Percentiles rank a stretch among this genome's conserved stretches.
Conservation (phyloP, 495 filamentous ascomycete species). For the Hypoxylon trugodes region DNA sequence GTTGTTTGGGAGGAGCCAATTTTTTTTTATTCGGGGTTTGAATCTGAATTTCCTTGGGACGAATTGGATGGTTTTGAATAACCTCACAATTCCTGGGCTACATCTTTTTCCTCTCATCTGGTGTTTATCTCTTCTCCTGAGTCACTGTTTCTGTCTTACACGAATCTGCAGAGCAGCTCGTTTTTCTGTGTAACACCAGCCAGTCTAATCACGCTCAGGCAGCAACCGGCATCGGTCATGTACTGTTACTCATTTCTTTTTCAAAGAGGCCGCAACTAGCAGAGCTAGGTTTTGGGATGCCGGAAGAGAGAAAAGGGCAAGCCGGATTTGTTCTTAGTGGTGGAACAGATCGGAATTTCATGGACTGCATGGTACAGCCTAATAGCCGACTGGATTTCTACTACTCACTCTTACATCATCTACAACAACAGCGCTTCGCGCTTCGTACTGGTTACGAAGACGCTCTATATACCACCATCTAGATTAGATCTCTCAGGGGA, state of each 20-base stretch:
- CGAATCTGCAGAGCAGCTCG: slow-evolving; percentile 25
- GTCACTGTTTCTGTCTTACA: slow-evolving; percentile 5
- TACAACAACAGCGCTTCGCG: slow-evolving; percentile 12
- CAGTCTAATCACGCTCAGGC: slow-evolving; percentile 30
- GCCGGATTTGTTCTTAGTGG: slow-evolving; percentile 22
- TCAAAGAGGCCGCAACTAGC: slow-evolving; percentile 18
- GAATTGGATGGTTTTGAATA: slow-evolving; percentile 5
- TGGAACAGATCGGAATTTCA: slow-evolving; percentile 12
- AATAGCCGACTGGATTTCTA: not conserved
- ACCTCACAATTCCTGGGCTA: slow-evolving; percentile 1
- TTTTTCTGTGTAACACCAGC: slow-evolving; percentile 10
- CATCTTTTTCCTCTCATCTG: slow-evolving; percentile 8
- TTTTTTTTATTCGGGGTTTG: slow-evolving; percentile 1
- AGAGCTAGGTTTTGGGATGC: slow-evolving; percentile 21
- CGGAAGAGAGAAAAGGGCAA: slow-evolving; percentile 9
- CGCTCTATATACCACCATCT: slow-evolving; percentile 6
- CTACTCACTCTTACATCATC: slow-evolving; percentile 1
- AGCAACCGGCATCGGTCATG: slow-evolving; percentile 28
- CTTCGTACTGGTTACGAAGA: slow-evolving; percentile 30
- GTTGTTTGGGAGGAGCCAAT: slow-evolving; percentile 26
- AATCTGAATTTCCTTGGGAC: slow-evolving; percentile 14
- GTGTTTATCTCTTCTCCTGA: slow-evolving; percentile 20
- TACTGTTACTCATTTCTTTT: slow-evolving; percentile 22
- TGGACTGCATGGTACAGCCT: slow-evolving; percentile 27
- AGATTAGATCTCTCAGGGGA: slow-evolving; percentile 38